Base-by-base conservation (phyloP, 164 flowering plant genomes). In the Tetrastigma voinierianum region DNA sequence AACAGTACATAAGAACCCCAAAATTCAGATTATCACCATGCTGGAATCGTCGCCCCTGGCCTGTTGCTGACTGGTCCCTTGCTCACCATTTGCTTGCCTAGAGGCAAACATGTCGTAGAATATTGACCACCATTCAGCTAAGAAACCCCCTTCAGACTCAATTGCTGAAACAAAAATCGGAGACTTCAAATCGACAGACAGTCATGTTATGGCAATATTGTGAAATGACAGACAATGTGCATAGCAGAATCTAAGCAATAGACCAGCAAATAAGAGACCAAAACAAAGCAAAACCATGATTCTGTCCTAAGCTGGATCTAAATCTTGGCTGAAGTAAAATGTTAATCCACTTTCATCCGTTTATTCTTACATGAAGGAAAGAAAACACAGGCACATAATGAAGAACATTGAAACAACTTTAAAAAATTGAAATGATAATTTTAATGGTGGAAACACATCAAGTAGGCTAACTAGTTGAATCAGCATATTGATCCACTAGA, bases 81-180 rank as follows among this genome's bases (percentile, higher is more conserved):
- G 40, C 40, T 32, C 40, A 32, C 40, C 40, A 24, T 4, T 51
- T 10, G 1, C 45, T 44, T 64, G 59, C 64, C 66, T 64, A 51
- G 72, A 16, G 52, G 13, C 51, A 72, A 54, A 79, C 49, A 43
- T 17, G 12, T 76, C 74, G 53, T 59, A 62, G 61, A 79, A 77
- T 18, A 74, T n/a, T 3, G 76, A 54, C 80, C 80, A 80, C 83
- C 80, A 80, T 10, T 80, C 80, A n/a, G 53, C 16, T 21, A 80
- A 58, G 63, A 80, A 80, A 20, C 78, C 78, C 1, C 65, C 66
- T 0, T 77, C 66, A 64, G 72, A 45, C 53, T 69, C 67, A 20
- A 76, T 59, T 15, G 21, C 80, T 80, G 75, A 56, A 56, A 64
- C 40, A 53, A 64, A 32, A 61, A 15, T 0, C 43, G 9, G 46